Evolutionary conservation across 1,284 basidiomycete species (phyloP).

Genomic region (Leccinum brunneo-olivaceum): DNA sequence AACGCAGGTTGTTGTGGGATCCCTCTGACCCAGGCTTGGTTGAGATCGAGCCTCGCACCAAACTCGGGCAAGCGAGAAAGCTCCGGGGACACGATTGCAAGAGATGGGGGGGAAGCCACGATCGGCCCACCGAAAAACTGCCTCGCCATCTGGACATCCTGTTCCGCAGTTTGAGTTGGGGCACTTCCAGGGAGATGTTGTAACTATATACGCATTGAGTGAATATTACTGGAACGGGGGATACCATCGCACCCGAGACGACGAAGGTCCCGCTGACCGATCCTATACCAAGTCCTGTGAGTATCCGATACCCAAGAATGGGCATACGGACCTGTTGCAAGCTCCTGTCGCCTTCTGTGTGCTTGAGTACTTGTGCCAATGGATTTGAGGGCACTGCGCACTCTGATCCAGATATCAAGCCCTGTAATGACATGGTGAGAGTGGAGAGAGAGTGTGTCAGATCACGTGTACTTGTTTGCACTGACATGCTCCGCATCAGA

Average conservation of each 20-base stretch:
- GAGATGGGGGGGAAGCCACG: constrained; percentile 26
- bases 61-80: constrained; percentile 33
- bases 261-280: constrained; percentile 65
- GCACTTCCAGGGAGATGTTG: constrained; percentile 63
- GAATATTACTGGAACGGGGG: neutral
- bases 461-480: constrained; percentile 16
- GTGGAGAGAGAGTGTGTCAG: neutral
- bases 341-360: constrained; percentile 85
- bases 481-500: constrained; percentile 33
- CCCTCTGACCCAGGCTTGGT: constrained; percentile 51
- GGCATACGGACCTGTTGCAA: constrained; percentile 62
- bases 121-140: constrained; percentile 64
- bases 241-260: constrained; percentile 47
- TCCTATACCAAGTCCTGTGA: constrained; percentile 41
- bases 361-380: constrained; percentile 85
- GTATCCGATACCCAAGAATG: neutral
- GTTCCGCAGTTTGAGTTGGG: constrained; percentile 43
- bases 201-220: constrained; percentile 40
- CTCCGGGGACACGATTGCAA: constrained; percentile 32
- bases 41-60: constrained; percentile 32
- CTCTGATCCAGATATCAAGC: constrained; percentile 86
- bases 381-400: constrained; percentile 85
- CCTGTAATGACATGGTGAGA: constrained; percentile 56
- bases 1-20: constrained; percentile 35
- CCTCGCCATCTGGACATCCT: constrained; percentile 67